These are phyloP conservation scores for Mallotus japonicus DNA, from an alignment of 441 rosid species.

Conservation along the genomic window DNA sequence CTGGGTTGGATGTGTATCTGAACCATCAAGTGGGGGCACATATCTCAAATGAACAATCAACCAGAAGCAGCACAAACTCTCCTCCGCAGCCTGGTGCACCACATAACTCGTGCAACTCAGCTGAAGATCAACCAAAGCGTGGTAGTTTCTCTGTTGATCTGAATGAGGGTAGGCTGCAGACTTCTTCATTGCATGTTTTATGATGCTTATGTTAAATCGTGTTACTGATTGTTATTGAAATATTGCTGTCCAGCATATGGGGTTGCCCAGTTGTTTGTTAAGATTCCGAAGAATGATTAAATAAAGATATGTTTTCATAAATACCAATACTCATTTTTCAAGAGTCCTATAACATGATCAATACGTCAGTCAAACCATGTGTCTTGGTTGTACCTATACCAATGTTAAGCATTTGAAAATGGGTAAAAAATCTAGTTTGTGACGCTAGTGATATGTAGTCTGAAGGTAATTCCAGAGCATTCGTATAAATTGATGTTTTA, in stretches of 20 bases:
- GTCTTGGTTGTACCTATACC: not conserved
- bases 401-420: not conserved
- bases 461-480: not conserved
- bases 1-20: slow-evolving; percentile 54
- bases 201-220: not conserved
- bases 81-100: slow-evolving; percentile 44
- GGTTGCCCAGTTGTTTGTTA: not conserved
- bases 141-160: slow-evolving; percentile 59
- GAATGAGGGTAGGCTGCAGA: slow-evolving; percentile 49
- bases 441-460: not conserved
- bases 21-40: slow-evolving; percentile 49
- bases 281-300: not conserved
- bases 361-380: not conserved
- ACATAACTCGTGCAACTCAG: slow-evolving; percentile 31
- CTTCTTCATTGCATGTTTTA: slow-evolving; percentile 2
- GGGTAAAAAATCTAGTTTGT: not conserved
- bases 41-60: slow-evolving; percentile 47
- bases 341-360: not conserved
- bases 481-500: not conserved
- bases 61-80: slow-evolving; percentile 39
- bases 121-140: slow-evolving; percentile 43
- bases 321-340: not conserved
- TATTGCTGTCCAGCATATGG: not conserved
- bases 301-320: not conserved
- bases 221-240: slow-evolving; percentile 4